phyloP scores from a whole-genome alignment of 805 yeast species.

The Nakazawaea siamensis region DNA sequence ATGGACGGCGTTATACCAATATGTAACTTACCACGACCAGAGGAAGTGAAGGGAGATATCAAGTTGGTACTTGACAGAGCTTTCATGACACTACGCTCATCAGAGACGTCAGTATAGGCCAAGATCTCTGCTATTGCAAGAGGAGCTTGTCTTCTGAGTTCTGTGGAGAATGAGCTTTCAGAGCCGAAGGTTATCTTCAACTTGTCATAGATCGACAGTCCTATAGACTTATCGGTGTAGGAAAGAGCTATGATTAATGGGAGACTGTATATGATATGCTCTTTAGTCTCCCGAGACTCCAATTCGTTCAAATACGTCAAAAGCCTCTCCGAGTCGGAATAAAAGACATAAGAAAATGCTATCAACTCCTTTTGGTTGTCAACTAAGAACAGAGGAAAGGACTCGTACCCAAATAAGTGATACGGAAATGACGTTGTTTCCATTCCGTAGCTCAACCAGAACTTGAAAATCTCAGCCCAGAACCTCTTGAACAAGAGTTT shows the following conservation, averaged over 20 bases:
- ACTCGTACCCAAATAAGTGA: constrained; percentile 27
- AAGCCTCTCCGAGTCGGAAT: constrained; percentile 2
- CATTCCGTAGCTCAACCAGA: constrained; percentile 31
- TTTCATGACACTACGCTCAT: too few species aligned
- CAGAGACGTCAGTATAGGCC: too few species aligned
- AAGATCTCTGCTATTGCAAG: too few species aligned
- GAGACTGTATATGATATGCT: too few species aligned
- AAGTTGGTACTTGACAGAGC: neutral
- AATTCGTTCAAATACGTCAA: constrained; percentile 12
- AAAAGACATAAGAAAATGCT: constrained; percentile 24
- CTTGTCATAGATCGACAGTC: constrained; percentile 23
- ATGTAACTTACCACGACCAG: too few species aligned
- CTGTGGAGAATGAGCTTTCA: neutral
- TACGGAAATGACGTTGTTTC: constrained; percentile 31
- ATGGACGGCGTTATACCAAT: constrained; percentile 8
- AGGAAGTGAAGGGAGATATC: neutral
- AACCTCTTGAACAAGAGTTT: constrained; percentile 22
- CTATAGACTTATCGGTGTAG: constrained; percentile 29
- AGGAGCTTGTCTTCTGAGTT: constrained; percentile 15
- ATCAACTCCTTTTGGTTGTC: constrained; percentile 28
- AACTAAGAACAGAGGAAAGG: constrained; percentile 21
- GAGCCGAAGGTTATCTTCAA: constrained; percentile 14
- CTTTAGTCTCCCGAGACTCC: too few species aligned
- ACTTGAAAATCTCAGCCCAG: constrained; percentile 28
- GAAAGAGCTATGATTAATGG: constrained; percentile 35